Percentiles rank a stretch among this genome's conserved stretches.
Evolutionary conservation across 2,329 filamentous ascomycete genomes (phyloP).

Genomic region (Penicillium sp.): DNA sequence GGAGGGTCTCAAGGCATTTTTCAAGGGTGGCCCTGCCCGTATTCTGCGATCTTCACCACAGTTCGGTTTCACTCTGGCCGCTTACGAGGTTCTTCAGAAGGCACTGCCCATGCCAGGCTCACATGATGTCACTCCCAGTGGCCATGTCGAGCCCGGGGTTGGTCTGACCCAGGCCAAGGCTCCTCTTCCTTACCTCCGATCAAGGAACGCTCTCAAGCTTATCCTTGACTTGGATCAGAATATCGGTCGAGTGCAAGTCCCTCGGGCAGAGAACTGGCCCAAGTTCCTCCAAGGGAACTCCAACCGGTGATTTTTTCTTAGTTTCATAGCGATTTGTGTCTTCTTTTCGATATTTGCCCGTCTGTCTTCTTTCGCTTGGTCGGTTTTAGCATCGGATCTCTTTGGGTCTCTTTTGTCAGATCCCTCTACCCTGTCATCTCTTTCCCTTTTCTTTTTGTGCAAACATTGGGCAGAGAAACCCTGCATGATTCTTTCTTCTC

Average conservation of each 20-base stretch:
- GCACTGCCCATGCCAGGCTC: constrained; percentile 71
- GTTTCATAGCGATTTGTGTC: constrained; percentile 25
- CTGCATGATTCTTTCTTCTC: constrained; percentile 9
- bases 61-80: constrained; percentile 94
- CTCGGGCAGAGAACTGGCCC: constrained; percentile 40
- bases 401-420: constrained; percentile 5
- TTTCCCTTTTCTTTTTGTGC: constrained; percentile 2
- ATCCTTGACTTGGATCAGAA: constrained; percentile 91
- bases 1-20: constrained; percentile 94
- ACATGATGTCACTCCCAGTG: constrained; percentile 53
- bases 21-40: constrained; percentile 95
- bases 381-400: constrained; percentile 22
- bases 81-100: constrained; percentile 86
- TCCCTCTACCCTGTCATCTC: background rate
- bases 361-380: constrained; percentile 18
- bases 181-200: constrained; percentile 63
- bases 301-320: constrained; percentile 27
- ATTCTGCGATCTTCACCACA: constrained; percentile 93
- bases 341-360: constrained; percentile 12
- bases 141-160: constrained; percentile 60
- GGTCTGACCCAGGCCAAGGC: constrained; percentile 61
- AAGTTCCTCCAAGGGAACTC: constrained; percentile 30
- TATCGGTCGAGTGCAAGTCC: constrained; percentile 71
- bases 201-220: constrained; percentile 89
- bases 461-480: constrained; percentile 4